Evolutionary conservation across 2,329 filamentous ascomycete species (phyloP).

Genomic region (Xylariaceae sp.): DNA sequence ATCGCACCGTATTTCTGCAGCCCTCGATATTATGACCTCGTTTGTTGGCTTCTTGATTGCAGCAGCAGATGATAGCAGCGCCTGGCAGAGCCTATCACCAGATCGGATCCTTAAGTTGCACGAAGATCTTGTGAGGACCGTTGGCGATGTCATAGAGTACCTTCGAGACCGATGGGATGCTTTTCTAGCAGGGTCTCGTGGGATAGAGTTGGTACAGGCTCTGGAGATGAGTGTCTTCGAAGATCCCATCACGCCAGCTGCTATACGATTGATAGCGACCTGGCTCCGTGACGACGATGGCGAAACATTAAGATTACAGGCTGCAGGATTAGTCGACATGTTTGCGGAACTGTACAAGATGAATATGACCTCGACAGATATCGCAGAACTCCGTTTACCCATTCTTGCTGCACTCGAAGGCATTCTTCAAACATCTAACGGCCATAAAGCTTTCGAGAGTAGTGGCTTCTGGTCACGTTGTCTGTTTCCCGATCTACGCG

Average conservation of each 20-base stretch:
- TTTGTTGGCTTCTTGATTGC: slow-evolving; percentile 65
- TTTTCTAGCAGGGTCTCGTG: slow-evolving; percentile 43
- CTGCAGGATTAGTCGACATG: slow-evolving; percentile 66
- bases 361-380: slow-evolving; percentile 12
- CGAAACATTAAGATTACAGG: slow-evolving; percentile 60
- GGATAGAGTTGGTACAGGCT: slow-evolving; percentile 53
- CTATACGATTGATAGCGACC: slow-evolving; percentile 62
- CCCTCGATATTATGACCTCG: slow-evolving; percentile 66
- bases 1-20: slow-evolving; percentile 62
- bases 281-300: slow-evolving; percentile 76
- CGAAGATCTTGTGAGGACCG: slow-evolving; percentile 55
- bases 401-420: slow-evolving; percentile 66
- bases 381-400: slow-evolving; percentile 61
- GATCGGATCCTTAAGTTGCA: slow-evolving; percentile 62
- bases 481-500: slow-evolving; percentile 22
- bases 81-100: slow-evolving; percentile 51
- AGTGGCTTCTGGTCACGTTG: slow-evolving; percentile 14
- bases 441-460: slow-evolving; percentile 34
- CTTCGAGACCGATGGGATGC: slow-evolving; percentile 74
- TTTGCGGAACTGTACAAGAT: slow-evolving; percentile 64
- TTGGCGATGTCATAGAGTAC: slow-evolving; percentile 71
- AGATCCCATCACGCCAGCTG: slow-evolving; percentile 66
- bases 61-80: slow-evolving; percentile 52
- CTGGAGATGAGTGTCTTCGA: slow-evolving; percentile 60
- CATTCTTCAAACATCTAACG: slow-evolving; percentile 55